phyloP scores from a whole-genome alignment of 1,284 basidiomycete genomes.

The Microstroma glucosiphilum region DNA sequence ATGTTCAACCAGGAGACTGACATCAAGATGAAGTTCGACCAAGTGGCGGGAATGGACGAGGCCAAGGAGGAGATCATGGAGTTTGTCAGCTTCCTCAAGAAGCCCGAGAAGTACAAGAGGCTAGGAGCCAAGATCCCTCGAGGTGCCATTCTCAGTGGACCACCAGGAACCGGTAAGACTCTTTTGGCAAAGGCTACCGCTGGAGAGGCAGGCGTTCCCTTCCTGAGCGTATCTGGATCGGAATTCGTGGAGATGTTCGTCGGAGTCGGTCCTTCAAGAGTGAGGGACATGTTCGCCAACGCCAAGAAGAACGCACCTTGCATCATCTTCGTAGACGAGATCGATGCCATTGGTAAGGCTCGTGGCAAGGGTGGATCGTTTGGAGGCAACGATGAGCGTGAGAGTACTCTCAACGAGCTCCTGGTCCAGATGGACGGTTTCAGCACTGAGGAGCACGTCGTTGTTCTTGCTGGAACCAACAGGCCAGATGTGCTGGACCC shows the following conservation, averaged over 20 bases:
- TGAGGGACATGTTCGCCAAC: constrained; percentile 91
- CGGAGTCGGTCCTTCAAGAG: constrained; percentile 93
- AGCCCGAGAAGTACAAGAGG: constrained; percentile 87
- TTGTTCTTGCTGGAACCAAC: constrained; percentile 94
- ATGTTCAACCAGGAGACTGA: constrained; percentile 97
- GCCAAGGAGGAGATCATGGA: constrained; percentile 99
- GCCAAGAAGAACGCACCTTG: constrained; percentile 97
- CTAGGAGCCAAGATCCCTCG: constrained; percentile 98
- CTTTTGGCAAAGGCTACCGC: constrained; percentile 96
- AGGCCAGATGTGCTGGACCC: constrained; percentile 90
- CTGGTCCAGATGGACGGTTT: constrained; percentile 99
- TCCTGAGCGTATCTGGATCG: constrained; percentile 95
- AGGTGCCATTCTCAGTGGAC: constrained; percentile 93
- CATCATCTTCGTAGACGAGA: constrained; percentile 64
- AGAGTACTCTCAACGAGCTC: constrained; percentile 94
- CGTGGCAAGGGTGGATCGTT: constrained; percentile 80
- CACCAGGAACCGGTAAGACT: constrained; percentile 98
- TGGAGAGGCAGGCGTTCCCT: constrained; percentile 92
- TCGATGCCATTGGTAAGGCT: constrained; percentile 92
- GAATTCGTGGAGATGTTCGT: constrained; percentile 99
- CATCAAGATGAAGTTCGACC: constrained; percentile 85
- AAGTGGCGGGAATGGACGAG: constrained; percentile 99
- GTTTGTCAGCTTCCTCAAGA: constrained; percentile 98
- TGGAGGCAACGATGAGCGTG: constrained; percentile 95
- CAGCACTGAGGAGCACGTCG: constrained; percentile 88